Conservation (phyloP, 192 early-diverging fungal species). For the Phlyctochytrium bullatum region DNA sequence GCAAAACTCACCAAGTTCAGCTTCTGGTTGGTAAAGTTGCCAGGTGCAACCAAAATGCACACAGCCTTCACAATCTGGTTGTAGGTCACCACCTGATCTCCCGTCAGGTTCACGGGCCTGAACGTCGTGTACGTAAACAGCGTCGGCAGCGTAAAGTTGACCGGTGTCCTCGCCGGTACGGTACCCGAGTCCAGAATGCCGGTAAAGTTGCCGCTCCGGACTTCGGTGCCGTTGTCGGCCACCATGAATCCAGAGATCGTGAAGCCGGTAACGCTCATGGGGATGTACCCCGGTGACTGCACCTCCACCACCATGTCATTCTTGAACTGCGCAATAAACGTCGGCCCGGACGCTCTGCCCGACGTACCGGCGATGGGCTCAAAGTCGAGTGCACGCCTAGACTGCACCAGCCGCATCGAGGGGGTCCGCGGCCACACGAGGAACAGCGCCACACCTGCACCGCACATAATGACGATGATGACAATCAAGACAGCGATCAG, state of each 20-base stretch:
- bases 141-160: not conserved
- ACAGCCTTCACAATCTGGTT: not conserved
- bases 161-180: not conserved
- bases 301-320: not conserved
- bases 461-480: too few species aligned
- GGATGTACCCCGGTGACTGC: not conserved
- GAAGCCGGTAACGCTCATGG: not conserved
- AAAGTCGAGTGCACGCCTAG: too few species aligned
- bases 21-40: too few species aligned
- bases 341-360: not conserved
- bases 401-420: too few species aligned
- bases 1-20: too few species aligned
- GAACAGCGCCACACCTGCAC: too few species aligned
- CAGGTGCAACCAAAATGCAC: not conserved
- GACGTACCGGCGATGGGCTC: not conserved
- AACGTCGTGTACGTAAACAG: not conserved
- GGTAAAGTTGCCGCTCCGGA: not conserved
- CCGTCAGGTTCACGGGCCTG: not conserved
- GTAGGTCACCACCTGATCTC: not conserved
- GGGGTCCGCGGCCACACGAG: too few species aligned
- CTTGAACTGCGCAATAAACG: slow-evolving; percentile 1
- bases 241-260: not conserved
- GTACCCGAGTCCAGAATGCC: not conserved
- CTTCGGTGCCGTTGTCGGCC: not conserved
- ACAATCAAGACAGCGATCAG: too few species aligned